phyloP scores from a whole-genome alignment of 2,329 filamentous ascomycete genomes.

The Periglandula ipomoeae region DNA sequence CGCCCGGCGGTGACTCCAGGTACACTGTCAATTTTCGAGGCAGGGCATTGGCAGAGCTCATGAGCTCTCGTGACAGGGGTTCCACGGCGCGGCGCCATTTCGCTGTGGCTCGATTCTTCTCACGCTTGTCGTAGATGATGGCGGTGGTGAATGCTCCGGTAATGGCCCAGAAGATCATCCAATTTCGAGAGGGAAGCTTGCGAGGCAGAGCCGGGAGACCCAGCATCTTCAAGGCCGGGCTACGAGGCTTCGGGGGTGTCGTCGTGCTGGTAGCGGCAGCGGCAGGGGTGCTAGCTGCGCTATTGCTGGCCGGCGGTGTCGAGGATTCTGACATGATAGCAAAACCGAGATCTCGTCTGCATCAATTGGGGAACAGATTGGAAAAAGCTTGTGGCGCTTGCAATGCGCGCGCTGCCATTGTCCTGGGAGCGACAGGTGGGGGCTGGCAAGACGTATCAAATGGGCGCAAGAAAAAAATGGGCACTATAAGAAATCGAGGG shows the following conservation, averaged over 20 bases:
- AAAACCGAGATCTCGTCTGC: background rate
- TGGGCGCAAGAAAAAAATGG: slow-evolving; percentile 11
- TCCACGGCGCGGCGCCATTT: slow-evolving; percentile 83
- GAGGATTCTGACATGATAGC: background rate
- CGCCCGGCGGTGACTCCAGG: slow-evolving; percentile 76
- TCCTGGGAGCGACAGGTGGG: slow-evolving; percentile 1
- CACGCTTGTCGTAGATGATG: slow-evolving; percentile 83
- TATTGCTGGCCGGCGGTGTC: background rate
- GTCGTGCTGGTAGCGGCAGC: slow-evolving; percentile 7
- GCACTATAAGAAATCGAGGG: slow-evolving; percentile 14
- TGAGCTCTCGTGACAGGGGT: slow-evolving; percentile 68
- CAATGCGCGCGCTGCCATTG: background rate
- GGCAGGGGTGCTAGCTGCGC: slow-evolving; percentile 14
- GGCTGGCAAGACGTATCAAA: background rate
- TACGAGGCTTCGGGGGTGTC: slow-evolving; percentile 37
- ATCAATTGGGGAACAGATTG: background rate
- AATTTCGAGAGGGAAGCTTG: slow-evolving; percentile 88
- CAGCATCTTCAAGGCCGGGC: slow-evolving; percentile 69
- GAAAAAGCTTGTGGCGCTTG: slow-evolving; percentile 3
- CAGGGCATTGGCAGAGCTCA: slow-evolving; percentile 59
- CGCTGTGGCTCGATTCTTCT: slow-evolving; percentile 75
- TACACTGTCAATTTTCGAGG: slow-evolving; percentile 81
- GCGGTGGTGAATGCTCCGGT: slow-evolving; percentile 69
- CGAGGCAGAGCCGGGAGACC: slow-evolving; percentile 76
- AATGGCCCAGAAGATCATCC: slow-evolving; percentile 88